Base-by-base conservation (phyloP, 108 stramenopile genomes). In the Nannochloropsis salina region DNA sequence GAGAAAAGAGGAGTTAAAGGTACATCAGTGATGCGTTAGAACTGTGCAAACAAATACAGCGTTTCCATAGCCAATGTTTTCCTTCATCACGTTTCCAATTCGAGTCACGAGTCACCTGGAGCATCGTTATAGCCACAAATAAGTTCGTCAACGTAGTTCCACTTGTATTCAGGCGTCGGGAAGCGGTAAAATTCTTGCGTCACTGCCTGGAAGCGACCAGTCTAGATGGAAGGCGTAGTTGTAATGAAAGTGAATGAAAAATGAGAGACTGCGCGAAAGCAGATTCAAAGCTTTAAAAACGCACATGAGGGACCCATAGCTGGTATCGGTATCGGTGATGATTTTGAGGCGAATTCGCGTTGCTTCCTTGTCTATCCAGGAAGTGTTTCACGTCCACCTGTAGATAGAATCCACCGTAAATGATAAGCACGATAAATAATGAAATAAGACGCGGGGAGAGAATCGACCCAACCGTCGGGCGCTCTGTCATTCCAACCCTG, bases 121-220 rank as follows among this genome's bases (percentile, higher is more conserved):
- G 47, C 47, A 15, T 51, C 47, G 22, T 22, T 80, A 22, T 22
- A 80, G 1, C 44, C 44, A 31, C 83, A 86, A 9, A 86, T 51
- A 0, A 90, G 88, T 21, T 91, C 41, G 74, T 91, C 91, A 31
- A 85, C 31, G 22, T 82, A 82, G 86, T 89, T 91, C 90, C 90
- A 91, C 43, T 42, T 74, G 86, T 83, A 90, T 86, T 85, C 82
- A 21, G 91, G 90, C 44, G 41, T 41, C 31, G 86, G 90, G 45
- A 84, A 89, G 80, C 84, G 86, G 86, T 51, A 84, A 79, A 91
- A 91, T 20, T 84, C 47, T 41, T 90, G 91, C 51, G 45, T 40
- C 83, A 89, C 83, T 41, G 81, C 41, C 44, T 8, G 21, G 44
- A 61, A 87, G 45, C 47, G 47, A 10, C 47, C 47, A 15, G 47